Evolutionary conservation across 768 basidiomycete species (phyloP).

Genomic region (Pulveroboletus sp.): DNA sequence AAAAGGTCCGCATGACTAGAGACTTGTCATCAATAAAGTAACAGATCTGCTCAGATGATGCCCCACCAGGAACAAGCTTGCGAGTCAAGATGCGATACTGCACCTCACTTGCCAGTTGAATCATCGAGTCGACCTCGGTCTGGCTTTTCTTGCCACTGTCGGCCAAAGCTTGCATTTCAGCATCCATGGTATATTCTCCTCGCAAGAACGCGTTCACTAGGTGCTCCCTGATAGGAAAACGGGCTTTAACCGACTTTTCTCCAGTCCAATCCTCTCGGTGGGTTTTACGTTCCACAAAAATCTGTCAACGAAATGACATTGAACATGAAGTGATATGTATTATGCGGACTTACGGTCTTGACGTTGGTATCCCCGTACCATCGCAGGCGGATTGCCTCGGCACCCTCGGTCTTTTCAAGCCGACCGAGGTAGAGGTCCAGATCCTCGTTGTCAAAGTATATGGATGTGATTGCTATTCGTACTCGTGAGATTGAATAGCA

Average conservation of each 20-base stretch:
- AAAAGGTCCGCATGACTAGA: conserved; percentile 92
- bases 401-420: conserved; percentile 97
- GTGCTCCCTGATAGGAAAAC: conserved; percentile 92
- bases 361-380: conserved; percentile 92
- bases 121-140: conserved; percentile 89
- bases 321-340: not conserved
- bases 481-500: conserved; percentile 1
- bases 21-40: not conserved
- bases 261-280: conserved; percentile 99
- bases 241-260: conserved; percentile 96
- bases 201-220: conserved; percentile 86
- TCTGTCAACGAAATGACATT: conserved; percentile 36
- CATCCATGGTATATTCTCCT: conserved; percentile 91
- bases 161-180: conserved; percentile 80
- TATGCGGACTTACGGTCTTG: conserved; percentile 56
- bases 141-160: conserved; percentile 90
- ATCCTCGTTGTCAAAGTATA: conserved; percentile 96
- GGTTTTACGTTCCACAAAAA: conserved; percentile 86
- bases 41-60: not conserved
- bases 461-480: conserved; percentile 81
- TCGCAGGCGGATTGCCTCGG: conserved; percentile 90
- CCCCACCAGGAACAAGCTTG: conserved; percentile 74
- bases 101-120: conserved; percentile 94
- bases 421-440: conserved; percentile 95
- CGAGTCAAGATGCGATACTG: conserved; percentile 87